Conservation (phyloP, 805 yeast species). For the Schwanniomyces sp. region DNA sequence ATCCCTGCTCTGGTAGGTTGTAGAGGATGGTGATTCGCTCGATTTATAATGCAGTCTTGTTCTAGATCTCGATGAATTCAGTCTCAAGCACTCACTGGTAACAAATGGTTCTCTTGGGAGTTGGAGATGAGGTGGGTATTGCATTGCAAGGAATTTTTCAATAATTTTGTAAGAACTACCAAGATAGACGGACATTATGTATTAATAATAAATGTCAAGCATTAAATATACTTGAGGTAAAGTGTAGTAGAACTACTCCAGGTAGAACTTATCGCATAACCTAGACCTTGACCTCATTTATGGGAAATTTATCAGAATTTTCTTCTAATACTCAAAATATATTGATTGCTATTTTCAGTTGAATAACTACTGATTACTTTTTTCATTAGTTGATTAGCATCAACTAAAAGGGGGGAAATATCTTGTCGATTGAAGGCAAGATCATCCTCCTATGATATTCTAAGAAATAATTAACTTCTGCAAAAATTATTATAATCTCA, state of each 20-base stretch:
- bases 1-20: no score
- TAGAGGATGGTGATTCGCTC: no score
- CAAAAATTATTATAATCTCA: neutral
- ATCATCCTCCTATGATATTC: neutral
- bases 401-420: conserved; percentile 35
- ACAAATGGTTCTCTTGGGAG: no score
- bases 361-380: conserved; percentile 26
- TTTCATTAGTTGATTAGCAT: conserved; percentile 39
- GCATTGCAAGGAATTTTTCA: no score
- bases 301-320: conserved; percentile 24
- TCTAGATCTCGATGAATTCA: no score
- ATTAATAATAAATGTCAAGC: no score
- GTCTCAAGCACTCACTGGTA: no score
- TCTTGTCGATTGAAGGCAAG: conserved; percentile 23
- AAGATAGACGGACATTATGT: no score
- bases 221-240: conserved; percentile 33
- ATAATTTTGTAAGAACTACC: no score
- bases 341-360: neutral
- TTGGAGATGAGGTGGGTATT: no score
- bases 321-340: neutral
- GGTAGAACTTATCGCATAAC: conserved; percentile 27
- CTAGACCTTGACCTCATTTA: conserved; percentile 24
- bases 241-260: conserved; percentile 36
- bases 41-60: no score
- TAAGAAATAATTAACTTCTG: neutral